A percentile compares a stretch with the other conserved stretches of the same genome.
Conservation (phyloP, 345 rosid species). For the Psidium guajava region DNA sequence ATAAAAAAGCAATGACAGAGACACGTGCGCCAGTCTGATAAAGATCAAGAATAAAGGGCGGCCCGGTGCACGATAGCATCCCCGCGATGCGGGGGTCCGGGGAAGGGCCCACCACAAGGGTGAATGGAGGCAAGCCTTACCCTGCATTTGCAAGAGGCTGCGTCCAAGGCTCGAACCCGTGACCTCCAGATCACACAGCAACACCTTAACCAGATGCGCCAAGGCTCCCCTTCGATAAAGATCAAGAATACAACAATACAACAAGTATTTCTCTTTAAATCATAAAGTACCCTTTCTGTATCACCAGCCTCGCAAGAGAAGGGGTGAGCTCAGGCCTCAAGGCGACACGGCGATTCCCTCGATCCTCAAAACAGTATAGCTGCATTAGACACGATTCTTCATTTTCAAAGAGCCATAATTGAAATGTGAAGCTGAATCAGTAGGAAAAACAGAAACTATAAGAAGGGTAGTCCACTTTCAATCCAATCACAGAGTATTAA, state of each 20-base stretch:
- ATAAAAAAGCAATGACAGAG: slow-evolving; percentile 10
- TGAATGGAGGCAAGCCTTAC: too few relatives aligned
- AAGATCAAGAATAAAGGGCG: not conserved
- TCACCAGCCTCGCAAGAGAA: slow-evolving; percentile 85
- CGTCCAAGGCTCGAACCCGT: too few relatives aligned
- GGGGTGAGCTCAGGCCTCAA: slow-evolving; percentile 98
- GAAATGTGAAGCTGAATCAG: not conserved
- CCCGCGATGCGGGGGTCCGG: too few relatives aligned
- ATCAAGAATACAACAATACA: not conserved
- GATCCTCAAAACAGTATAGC: slow-evolving; percentile 92
- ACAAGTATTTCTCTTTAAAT: not conserved
- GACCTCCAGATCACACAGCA: too few relatives aligned
- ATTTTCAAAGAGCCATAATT: not conserved
- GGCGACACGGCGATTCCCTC: slow-evolving; percentile 92
- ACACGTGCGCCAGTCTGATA: not conserved
- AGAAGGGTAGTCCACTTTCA: not conserved
- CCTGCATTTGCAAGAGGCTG: too few relatives aligned
- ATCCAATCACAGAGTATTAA: not conserved
- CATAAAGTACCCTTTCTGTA: slow-evolving; percentile 74
- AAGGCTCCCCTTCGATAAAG: too few relatives aligned
- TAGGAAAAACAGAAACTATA: not conserved
- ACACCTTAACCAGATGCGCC: too few relatives aligned
- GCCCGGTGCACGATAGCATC: too few relatives aligned
- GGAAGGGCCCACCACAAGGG: too few relatives aligned
- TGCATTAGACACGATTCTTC: slow-evolving; percentile 9